phyloP scores from a whole-genome alignment of 1,284 basidiomycete genomes.

The Malassezia arunalokei region DNA sequence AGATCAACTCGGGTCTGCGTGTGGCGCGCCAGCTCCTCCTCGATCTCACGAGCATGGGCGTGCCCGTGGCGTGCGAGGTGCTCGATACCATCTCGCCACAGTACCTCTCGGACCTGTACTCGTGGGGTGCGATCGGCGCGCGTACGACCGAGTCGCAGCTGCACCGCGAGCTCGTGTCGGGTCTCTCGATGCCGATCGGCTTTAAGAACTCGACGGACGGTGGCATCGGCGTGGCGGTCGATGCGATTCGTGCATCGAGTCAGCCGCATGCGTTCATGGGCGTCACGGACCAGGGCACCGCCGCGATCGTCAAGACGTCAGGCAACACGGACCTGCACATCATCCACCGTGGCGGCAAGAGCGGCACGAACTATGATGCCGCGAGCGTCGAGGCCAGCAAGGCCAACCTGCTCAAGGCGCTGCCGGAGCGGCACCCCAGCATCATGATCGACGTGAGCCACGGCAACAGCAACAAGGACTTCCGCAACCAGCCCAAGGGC shows the following conservation, averaged over 20 bases:
- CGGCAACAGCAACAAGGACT: constrained; percentile 46
- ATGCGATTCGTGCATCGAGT: constrained; percentile 41
- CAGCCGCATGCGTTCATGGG: constrained; percentile 45
- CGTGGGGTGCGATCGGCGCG: constrained; percentile 96
- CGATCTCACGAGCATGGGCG: constrained; percentile 72
- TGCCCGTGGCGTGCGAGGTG: constrained; percentile 88
- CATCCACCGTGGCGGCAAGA: constrained; percentile 43
- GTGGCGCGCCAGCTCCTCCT: constrained; percentile 76
- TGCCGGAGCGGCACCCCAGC: constrained; percentile 32
- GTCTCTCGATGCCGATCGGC: constrained; percentile 51
- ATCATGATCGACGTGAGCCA: constrained; percentile 46
- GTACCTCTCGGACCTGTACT: constrained; percentile 59
- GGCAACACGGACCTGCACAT: constrained; percentile 56
- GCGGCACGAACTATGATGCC: constrained; percentile 54
- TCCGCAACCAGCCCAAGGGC: constrained; percentile 49
- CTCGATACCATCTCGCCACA: constrained; percentile 56
- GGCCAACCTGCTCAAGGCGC: constrained; percentile 52
- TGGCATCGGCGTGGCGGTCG: constrained; percentile 49
- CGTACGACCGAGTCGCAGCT: constrained; percentile 60
- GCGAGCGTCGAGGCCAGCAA: constrained; percentile 63
- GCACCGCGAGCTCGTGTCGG: constrained; percentile 49
- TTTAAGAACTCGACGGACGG: constrained; percentile 99
- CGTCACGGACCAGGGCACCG: constrained; percentile 53
- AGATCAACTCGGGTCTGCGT: constrained; percentile 80
- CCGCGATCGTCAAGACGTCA: constrained; percentile 85